Conservation (phyloP, 176 grass and related monocot genomes). For the Melocanna baccifera region DNA sequence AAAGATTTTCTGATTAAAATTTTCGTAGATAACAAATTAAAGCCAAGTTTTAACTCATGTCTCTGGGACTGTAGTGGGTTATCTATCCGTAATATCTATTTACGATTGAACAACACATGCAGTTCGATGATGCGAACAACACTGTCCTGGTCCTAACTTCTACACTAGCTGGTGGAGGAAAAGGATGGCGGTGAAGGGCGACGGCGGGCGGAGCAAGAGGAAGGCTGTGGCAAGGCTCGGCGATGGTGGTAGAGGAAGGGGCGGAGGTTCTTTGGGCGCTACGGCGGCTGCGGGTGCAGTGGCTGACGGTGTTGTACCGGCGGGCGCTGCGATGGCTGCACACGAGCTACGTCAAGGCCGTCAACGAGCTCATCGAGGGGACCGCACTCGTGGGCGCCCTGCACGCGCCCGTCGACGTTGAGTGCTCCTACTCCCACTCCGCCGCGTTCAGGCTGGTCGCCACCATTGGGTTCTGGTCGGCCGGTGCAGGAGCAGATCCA, state of each 20-base stretch:
- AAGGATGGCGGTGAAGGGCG: background rate
- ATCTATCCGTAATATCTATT: no score
- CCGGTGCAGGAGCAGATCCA: no score
- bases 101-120: no score
- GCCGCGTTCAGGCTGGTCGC: conserved; percentile 44
- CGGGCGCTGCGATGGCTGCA: conserved; percentile 41
- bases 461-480: conserved; percentile 22
- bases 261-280: conserved; percentile 40
- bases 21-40: no score
- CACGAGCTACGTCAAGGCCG: conserved; percentile 29
- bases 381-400: conserved; percentile 38
- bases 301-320: conserved; percentile 42
- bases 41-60: no score
- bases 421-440: conserved; percentile 29
- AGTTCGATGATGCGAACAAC: no score
- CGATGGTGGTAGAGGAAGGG: background rate
- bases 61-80: no score
- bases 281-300: conserved; percentile 35
- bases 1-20: no score
- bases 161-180: no score
- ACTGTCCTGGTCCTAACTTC: no score
- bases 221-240: conserved; percentile 51
- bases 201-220: conserved; percentile 19
- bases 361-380: conserved; percentile 49
- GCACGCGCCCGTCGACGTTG: conserved; percentile 27